These are phyloP conservation scores for Bipolaris bicolor DNA, from an alignment of 2,329 filamentous ascomycete species.

Conservation along the genomic window DNA sequence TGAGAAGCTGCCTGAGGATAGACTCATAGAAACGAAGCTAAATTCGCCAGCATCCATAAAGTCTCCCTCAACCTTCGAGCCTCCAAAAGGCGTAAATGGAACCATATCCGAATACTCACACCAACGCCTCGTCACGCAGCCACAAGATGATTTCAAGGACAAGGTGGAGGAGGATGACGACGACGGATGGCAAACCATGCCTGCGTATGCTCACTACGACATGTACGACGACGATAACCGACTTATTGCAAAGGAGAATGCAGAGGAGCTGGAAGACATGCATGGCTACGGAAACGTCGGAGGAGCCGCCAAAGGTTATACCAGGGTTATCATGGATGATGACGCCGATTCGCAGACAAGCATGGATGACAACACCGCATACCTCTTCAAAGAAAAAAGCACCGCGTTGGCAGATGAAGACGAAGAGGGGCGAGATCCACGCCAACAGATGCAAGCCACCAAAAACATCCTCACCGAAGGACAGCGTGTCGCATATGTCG, in stretches of 20 bases:
- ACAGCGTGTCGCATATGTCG: conserved; percentile 95
- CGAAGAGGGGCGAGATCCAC: conserved; percentile 76
- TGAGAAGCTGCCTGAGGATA: conserved; percentile 7
- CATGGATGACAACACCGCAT: conserved; percentile 96
- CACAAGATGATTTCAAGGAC: conserved; percentile 47
- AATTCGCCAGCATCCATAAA: not conserved
- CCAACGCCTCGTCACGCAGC: conserved; percentile 70
- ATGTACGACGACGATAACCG: conserved; percentile 94
- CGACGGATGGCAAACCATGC: conserved; percentile 94
- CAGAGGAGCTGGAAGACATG: conserved; percentile 70
- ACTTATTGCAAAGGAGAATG: conserved; percentile 80
- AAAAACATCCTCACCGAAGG: conserved; percentile 95
- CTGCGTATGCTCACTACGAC: conserved; percentile 88
- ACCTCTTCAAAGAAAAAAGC: conserved; percentile 81
- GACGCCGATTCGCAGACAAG: conserved; percentile 93
- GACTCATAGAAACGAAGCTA: conserved; percentile 7
- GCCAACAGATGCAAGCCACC: conserved; percentile 92
- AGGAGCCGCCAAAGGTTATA: conserved; percentile 93
- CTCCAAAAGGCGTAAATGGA: conserved; percentile 19
- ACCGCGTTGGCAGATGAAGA: conserved; percentile 71
- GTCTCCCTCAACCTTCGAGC: conserved; percentile 8
- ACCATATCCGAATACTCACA: conserved; percentile 86
- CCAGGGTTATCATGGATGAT: conserved; percentile 91
- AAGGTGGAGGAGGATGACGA: conserved; percentile 65
- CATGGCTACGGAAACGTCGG: conserved; percentile 78